A percentile compares a stretch with the other conserved stretches of the same genome.
phyloP scores from a whole-genome alignment of 2,329 filamentous ascomycete species.

The Gliomastix tumulicola region DNA sequence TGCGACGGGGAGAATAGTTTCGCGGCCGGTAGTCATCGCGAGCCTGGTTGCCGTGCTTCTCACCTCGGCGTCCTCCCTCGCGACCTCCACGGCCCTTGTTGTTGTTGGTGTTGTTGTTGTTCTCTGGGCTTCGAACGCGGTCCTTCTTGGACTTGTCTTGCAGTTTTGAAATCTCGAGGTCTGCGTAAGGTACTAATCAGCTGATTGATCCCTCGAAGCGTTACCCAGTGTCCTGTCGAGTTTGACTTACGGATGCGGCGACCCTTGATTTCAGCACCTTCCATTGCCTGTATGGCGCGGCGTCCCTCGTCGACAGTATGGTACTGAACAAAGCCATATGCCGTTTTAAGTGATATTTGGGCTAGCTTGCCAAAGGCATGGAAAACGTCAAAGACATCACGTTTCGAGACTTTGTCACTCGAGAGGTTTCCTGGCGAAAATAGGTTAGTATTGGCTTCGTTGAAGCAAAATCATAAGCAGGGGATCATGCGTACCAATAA shows the following conservation, averaged over 20 bases:
- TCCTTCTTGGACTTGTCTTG: conserved; percentile 69
- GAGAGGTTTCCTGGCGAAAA: conserved; percentile 80
- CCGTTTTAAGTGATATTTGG: conserved; percentile 93
- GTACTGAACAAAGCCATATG: conserved; percentile 96
- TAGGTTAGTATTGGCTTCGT: no score
- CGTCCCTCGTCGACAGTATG: conserved; percentile 68
- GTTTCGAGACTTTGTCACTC: conserved; percentile 87
- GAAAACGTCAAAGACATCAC: conserved; percentile 89
- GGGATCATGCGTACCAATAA: conserved; percentile 56
- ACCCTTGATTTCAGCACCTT: conserved; percentile 77
- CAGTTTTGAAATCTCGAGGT: conserved; percentile 83
- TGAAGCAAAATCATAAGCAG: no score
- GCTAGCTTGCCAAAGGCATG: conserved; percentile 78
- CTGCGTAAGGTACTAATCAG: conserved; percentile 35
- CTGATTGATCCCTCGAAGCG: no score
- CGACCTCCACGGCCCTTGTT: conserved; percentile 37
- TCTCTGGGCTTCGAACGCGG: conserved; percentile 52
- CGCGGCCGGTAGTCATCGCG: conserved; percentile 63
- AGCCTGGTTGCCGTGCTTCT: conserved; percentile 38
- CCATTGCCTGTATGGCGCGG: conserved; percentile 67
- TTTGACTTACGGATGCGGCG: conserved; percentile 86
- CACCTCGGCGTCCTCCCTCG: conserved; percentile 34
- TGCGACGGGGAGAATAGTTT: conserved; percentile 50
- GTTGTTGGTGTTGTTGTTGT: no score
- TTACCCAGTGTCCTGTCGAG: no score